A percentile compares a stretch with the other conserved stretches of the same genome.
Evolutionary conservation across 2,329 filamentous ascomycete species (phyloP).

Genomic region (Cercospora beticola): DNA sequence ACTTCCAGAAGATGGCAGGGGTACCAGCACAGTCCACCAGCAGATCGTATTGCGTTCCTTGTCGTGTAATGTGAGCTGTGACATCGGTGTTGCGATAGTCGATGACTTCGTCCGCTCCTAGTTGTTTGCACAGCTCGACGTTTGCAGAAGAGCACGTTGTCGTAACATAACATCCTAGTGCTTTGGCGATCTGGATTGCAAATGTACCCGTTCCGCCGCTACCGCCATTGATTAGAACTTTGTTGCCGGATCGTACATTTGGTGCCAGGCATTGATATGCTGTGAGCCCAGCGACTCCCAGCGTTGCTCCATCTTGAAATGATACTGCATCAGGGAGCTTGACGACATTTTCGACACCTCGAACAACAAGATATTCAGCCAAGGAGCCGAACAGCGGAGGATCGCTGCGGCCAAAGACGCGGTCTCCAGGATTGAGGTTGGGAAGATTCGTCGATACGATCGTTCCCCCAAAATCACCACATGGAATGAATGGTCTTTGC

Average conservation of each 20-base stretch:
- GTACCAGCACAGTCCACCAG: conserved; percentile 60
- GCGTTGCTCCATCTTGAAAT: conserved; percentile 39
- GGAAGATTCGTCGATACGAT: conserved; percentile 42
- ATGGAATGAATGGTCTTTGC: conserved; percentile 46
- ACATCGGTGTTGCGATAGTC: conserved; percentile 58
- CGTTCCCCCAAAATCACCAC: conserved; percentile 54
- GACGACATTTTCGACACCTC: conserved; percentile 18
- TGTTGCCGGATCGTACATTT: conserved; percentile 45
- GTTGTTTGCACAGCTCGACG: conserved; percentile 54
- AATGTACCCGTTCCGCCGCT: conserved; percentile 62
- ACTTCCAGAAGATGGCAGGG: conserved; percentile 54
- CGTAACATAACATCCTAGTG: conserved; percentile 59
- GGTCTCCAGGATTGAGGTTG: conserved; percentile 39
- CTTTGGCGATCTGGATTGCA: conserved; percentile 64
- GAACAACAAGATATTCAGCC: conserved; percentile 40
- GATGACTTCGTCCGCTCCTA: conserved; percentile 65
- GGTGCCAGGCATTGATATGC: conserved; percentile 42
- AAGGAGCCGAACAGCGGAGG: conserved; percentile 39
- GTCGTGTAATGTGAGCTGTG: conserved; percentile 46
- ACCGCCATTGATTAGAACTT: conserved; percentile 65
- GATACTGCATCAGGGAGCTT: conserved; percentile 40
- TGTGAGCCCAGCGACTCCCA: conserved; percentile 42
- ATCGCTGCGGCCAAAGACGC: conserved; percentile 43
- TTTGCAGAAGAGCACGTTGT: conserved; percentile 60
- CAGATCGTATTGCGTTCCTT: conserved; percentile 51